A percentile compares a stretch with the other conserved stretches of the same genome.
Conservation (phyloP, 768 basidiomycete genomes). For the Daedalea quercina region DNA sequence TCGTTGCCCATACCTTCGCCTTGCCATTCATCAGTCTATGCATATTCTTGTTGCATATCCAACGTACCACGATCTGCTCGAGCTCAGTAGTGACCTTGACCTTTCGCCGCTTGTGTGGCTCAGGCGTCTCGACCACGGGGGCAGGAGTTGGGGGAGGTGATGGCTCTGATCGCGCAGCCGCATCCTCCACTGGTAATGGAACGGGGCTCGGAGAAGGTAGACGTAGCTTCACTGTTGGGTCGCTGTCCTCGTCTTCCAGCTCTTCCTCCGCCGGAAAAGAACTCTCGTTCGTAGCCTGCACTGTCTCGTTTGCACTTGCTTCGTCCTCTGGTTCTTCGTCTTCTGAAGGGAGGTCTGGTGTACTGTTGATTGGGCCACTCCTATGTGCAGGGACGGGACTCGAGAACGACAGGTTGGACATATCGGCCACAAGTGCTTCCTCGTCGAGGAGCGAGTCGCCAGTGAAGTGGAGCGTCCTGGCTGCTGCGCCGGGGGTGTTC, state of each 20-base stretch:
- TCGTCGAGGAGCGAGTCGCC: slow-evolving; percentile 60
- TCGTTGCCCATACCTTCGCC: slow-evolving; percentile 64
- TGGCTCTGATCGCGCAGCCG: not conserved
- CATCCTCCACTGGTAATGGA: too few species aligned
- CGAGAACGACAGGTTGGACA: slow-evolving; percentile 31
- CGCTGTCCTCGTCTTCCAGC: not conserved
- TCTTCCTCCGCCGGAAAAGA: not conserved
- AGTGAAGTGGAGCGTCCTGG: slow-evolving; percentile 55
- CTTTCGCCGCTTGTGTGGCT: slow-evolving; percentile 22
- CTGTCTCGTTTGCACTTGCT: slow-evolving; percentile 1
- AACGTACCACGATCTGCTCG: slow-evolving; percentile 53
- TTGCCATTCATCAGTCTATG: slow-evolving; percentile 18
- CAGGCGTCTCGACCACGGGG: slow-evolving; percentile 14
- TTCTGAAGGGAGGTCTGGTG: not conserved
- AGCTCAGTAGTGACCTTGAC: slow-evolving; percentile 54
- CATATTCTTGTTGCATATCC: not conserved
- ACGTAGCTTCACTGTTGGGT: not conserved
- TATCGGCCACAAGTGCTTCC: slow-evolving; percentile 44
- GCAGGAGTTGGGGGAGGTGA: not conserved
- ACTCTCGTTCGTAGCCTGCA: not conserved
- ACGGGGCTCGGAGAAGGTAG: too few species aligned
- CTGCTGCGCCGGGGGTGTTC: slow-evolving; percentile 49
- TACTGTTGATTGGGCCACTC: not conserved
- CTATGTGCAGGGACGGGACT: slow-evolving; percentile 27
- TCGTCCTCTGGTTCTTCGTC: slow-evolving; percentile 7